Conservation (phyloP, 139 green algal species). For the Chlamydomonas schloesseri region DNA sequence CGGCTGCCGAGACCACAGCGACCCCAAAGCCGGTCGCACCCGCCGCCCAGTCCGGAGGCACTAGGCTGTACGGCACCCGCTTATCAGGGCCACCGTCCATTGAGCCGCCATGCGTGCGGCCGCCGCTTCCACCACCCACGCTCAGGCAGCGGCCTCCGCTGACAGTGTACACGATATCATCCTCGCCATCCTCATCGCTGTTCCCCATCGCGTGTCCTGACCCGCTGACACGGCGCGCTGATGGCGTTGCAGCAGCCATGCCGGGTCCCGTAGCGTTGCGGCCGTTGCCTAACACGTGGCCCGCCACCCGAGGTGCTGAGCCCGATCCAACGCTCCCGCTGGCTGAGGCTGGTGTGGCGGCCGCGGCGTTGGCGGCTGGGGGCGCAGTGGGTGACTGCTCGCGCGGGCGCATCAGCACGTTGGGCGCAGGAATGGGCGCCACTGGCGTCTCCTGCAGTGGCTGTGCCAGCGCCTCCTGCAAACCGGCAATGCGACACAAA, state of each 20-base stretch:
- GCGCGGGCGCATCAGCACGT: conserved; percentile 22
- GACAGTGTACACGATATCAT: background rate
- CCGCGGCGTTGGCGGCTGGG: background rate
- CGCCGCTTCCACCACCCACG: background rate
- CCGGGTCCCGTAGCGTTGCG: no score
- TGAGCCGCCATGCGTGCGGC: background rate
- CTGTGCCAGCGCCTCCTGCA: conserved; percentile 28
- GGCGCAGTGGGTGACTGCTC: background rate
- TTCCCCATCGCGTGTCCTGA: no score
- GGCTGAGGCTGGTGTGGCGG: background rate
- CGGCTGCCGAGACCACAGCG: no score
- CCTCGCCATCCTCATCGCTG: no score
- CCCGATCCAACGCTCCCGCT: background rate
- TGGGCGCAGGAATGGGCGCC: conserved; percentile 30
- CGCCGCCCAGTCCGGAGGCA: background rate
- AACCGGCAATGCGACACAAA: no score
- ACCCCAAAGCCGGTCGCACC: background rate
- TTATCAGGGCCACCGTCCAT: background rate
- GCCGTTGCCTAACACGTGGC: no score
- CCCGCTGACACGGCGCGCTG: no score
- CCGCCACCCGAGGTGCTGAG: no score
- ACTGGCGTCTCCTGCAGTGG: conserved; percentile 1
- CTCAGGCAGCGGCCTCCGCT: background rate
- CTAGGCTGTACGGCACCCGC: conserved; percentile 29
- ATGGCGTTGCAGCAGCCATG: no score